A percentile compares a stretch with the other conserved stretches of the same genome.
Conservation (phyloP, 1,139 yeast genomes). For the Taphrina pruni region DNA sequence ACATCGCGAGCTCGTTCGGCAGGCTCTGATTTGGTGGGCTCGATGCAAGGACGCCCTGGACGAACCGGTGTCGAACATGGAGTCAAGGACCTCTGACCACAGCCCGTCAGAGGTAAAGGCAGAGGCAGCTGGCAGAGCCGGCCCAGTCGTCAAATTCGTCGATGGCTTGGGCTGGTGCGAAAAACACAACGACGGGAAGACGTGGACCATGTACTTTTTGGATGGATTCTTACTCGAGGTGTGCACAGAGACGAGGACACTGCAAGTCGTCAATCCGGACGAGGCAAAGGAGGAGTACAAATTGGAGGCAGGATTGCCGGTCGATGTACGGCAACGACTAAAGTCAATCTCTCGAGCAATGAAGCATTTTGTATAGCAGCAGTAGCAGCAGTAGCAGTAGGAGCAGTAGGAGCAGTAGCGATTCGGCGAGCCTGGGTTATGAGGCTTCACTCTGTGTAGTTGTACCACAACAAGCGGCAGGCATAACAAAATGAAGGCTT, state of each 20-base stretch:
- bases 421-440: not conserved
- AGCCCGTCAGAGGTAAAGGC: too few species aligned
- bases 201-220: constrained; percentile 31
- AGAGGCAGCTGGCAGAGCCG: not conserved
- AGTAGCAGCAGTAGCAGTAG: not conserved
- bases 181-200: constrained; percentile 9
- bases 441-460: not conserved
- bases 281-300: constrained; percentile 8
- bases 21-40: constrained; percentile 32
- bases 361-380: constrained; percentile 31
- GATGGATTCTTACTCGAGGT: constrained; percentile 26
- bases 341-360: constrained; percentile 28
- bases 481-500: not conserved
- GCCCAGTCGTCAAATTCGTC: constrained; percentile 16
- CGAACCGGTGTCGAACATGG: constrained; percentile 7
- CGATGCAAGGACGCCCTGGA: constrained; percentile 33
- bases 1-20: constrained; percentile 17
- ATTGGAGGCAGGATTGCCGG: constrained; percentile 24
- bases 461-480: constrained; percentile 1
- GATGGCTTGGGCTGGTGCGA: constrained; percentile 41
- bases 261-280: constrained; percentile 3
- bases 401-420: not conserved
- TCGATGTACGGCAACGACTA: constrained; percentile 26
- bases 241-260: constrained; percentile 6
- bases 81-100: not conserved